A percentile compares a stretch with the other conserved stretches of the same genome.
phyloP scores from a whole-genome alignment of 2,329 filamentous ascomycete genomes.

The Aspergillus ruber region DNA sequence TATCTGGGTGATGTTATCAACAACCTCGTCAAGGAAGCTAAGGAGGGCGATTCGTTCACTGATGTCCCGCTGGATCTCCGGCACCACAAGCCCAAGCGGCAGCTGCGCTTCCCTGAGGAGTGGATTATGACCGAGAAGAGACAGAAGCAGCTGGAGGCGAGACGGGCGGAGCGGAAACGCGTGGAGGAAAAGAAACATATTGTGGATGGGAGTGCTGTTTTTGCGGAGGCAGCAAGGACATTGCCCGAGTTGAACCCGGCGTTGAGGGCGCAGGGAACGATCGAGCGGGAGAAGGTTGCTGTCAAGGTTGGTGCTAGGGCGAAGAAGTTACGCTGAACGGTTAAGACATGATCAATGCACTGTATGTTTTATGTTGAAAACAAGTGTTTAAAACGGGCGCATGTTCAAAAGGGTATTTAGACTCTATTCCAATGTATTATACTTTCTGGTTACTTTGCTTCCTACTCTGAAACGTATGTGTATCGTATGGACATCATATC shows the following conservation, averaged over 20 bases:
- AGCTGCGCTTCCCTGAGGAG: slow-evolving; percentile 67
- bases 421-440: slow-evolving; percentile 21
- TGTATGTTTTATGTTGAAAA: slow-evolving; percentile 17
- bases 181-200: slow-evolving; percentile 61
- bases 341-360: slow-evolving; percentile 2
- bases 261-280: not conserved
- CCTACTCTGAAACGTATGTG: not conserved
- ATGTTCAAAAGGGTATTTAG: slow-evolving; percentile 19
- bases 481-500: not conserved
- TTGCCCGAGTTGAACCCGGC: slow-evolving; percentile 16
- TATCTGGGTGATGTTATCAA: slow-evolving; percentile 76
- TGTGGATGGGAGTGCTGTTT: slow-evolving; percentile 41
- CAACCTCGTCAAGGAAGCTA: slow-evolving; percentile 66
- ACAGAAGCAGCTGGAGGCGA: slow-evolving; percentile 56
- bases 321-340: slow-evolving; percentile 11
- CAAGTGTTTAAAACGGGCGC: slow-evolving; percentile 27
- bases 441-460: slow-evolving; percentile 6
- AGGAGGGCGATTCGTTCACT: slow-evolving; percentile 75
- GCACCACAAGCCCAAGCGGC: slow-evolving; percentile 66
- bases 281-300: slow-evolving; percentile 15
- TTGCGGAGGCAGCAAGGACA: slow-evolving; percentile 25
- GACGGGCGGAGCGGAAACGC: slow-evolving; percentile 47
- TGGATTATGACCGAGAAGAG: slow-evolving; percentile 75
- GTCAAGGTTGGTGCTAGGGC: slow-evolving; percentile 10
- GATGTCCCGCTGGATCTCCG: slow-evolving; percentile 86